Base-by-base conservation (phyloP, 305 asterid species). In the Solanum hybrid region DNA sequence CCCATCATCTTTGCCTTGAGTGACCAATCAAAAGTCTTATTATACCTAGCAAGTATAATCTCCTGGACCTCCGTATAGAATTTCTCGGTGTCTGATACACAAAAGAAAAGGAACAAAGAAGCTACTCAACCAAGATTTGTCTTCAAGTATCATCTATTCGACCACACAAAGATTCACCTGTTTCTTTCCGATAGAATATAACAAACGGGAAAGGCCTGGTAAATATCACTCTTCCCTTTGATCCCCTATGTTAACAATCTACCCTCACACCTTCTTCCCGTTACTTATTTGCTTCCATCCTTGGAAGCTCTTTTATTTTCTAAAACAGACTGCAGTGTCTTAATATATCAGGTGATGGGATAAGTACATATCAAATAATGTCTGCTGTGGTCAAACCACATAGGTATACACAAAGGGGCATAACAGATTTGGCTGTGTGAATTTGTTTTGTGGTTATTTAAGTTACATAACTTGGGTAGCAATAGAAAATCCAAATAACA, bases 1-100 rank as follows among this genome's bases (percentile, higher is more conserved):
- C 99, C 99, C 99, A 97, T 96, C 99, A 97, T 96, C 93, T 94
- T 96, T 36, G 99, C 98, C 95, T 95, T 96, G 77, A 97, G 95
- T 87, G 99, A 94, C 99, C 99, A 97, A 90, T 96, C 98, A 95
- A 97, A 96, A 79, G 96, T 95, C 93, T 96, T 97, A 86, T 94
- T 94, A 93, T 92, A 96, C 94, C 98, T 95, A n/a, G 98, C 92
- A 33, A 97, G 98, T 89, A 97, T 95, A 41, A 78, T 95, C 93
- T 97, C 98, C 93, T 97, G 99, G 89, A 97, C 99, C 92, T 95
- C 95, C 72, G 98, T 95, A 91, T 96, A 97, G 94, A 96, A 97
- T 89, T 96, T 95, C 94, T 97, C 99, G 6, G 99, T 97, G 93
- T 97, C 99, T 96, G 96, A 22, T 92, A 89, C 77, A 85, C 88